Evolutionary conservation across 2,329 filamentous ascomycete species (phyloP), one percentile per base, ranked within the genome.

Genomic region (Fusarium anthophilum): DNA sequence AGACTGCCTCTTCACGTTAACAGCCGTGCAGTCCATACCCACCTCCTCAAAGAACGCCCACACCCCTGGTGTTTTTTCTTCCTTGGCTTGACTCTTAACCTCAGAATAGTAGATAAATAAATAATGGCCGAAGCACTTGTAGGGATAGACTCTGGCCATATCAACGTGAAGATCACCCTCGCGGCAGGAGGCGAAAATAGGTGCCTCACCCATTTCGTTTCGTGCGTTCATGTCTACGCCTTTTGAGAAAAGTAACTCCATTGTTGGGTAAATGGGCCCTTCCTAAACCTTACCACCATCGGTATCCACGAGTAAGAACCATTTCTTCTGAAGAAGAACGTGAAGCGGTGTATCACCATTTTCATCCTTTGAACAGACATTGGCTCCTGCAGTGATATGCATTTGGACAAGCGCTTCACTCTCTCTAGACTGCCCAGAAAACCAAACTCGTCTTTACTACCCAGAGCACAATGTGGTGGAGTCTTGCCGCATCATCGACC

Each of bases 361-460:
- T n/a, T 7, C 12, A 30, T 9, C 17, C 5, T 32, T 30, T 22
- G 22, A 26, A n/a, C 15, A 13, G 20, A 30, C 12, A 13, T 24
- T 18, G 1, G 22, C 22, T 7, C 44, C 35, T 26, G 24, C 22
- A 30, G 44, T 17, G 5, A 39, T 17, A 3, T 39, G 32, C 35
- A 51, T 59, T 51, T 32, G 15, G 5, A 13, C 6, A 18, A 51
- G 24, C 5, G 8, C 8, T 22, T 32, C 15, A 12, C 35, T 2
- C 6, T 14, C 15, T 32, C 13, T 24, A n/a, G 45, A 9, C 15
- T 24, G 5, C 24, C 5, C 6, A n/a, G 32, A 28, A 22, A 8
- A 8, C 24, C 15, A 12, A 11, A 12, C 9, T 13, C 2, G 2
- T 18, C 13, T 15, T 2, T 9, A 24, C 20, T 0, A 3, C 5